A percentile compares a stretch with the other conserved stretches of the same genome.
Evolutionary conservation across 2,329 filamentous ascomycete genomes (phyloP).

Genomic region (Thelonectria discophora): DNA sequence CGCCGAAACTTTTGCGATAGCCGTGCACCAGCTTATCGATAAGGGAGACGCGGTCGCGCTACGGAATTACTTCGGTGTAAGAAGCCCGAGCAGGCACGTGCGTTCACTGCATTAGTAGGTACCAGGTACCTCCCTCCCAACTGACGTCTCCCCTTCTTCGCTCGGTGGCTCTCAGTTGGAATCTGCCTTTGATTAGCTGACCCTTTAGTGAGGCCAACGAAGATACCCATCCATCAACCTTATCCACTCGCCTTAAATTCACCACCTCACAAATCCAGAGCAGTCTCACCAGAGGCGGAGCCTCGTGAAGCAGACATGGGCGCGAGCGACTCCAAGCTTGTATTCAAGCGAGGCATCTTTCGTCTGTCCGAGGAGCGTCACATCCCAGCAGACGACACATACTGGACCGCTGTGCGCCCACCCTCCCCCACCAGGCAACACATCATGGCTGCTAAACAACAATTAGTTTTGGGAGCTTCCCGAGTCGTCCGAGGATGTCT

Average conservation of each 20-base stretch:
- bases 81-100: conserved; percentile 23
- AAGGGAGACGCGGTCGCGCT: conserved; percentile 7
- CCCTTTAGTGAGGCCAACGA: conserved; percentile 4
- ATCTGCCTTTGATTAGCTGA: conserved; percentile 2
- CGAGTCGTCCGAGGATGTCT: conserved; percentile 94
- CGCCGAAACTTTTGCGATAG: conserved; percentile 27
- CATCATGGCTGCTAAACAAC: conserved; percentile 33
- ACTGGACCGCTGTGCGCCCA: conserved; percentile 87
- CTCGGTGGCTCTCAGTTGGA: not conserved
- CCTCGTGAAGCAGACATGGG: conserved; percentile 71
- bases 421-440: conserved; percentile 19
- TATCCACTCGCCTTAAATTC: conserved; percentile 23
- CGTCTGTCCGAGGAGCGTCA: conserved; percentile 89
- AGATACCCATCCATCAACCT: conserved; percentile 3
- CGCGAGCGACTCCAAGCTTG: conserved; percentile 97
- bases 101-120: conserved; percentile 9
- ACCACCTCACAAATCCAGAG: conserved; percentile 31
- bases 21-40: conserved; percentile 3
- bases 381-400: conserved; percentile 87
- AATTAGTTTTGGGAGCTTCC: conserved; percentile 94
- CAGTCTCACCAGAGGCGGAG: conserved; percentile 27
- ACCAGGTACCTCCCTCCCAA: no score
- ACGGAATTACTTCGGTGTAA: conserved; percentile 18
- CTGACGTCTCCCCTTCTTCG: conserved; percentile 11
- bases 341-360: conserved; percentile 99